A percentile compares a stretch with the other conserved stretches of the same genome.
Evolutionary conservation across 2,329 filamentous ascomycete genomes (phyloP).

Genomic region (Verticillium tricorpus): DNA sequence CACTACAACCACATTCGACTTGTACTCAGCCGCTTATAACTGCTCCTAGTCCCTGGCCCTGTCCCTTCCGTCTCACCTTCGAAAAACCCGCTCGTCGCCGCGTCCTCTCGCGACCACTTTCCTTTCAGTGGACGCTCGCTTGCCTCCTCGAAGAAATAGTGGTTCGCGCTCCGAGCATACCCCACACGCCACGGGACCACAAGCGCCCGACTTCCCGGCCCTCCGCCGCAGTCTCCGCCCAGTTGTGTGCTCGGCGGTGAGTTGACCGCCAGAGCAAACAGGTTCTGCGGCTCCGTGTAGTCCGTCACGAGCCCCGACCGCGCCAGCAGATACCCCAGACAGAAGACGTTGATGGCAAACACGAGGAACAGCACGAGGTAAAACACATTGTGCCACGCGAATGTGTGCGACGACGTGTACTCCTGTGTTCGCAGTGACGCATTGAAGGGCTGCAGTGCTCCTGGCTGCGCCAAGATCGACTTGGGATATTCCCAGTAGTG

Average conservation of each 20-base stretch:
- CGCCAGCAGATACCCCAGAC: slow-evolving; percentile 56
- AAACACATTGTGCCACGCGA: slow-evolving; percentile 61
- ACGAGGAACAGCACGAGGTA: slow-evolving; percentile 61
- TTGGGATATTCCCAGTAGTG: slow-evolving; percentile 47
- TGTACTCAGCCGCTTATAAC: slow-evolving; percentile 19
- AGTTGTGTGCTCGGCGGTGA: slow-evolving; percentile 32
- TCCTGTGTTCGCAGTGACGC: slow-evolving; percentile 60
- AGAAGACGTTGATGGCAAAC: slow-evolving; percentile 63
- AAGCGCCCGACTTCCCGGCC: slow-evolving; percentile 28
- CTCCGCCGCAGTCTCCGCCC: slow-evolving; percentile 32
- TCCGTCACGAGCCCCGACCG: slow-evolving; percentile 64
- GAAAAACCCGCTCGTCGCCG: background rate
- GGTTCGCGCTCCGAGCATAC: slow-evolving; percentile 30
- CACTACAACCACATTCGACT: slow-evolving; percentile 33
- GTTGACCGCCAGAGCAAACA: slow-evolving; percentile 70
- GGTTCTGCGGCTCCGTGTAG: slow-evolving; percentile 72
- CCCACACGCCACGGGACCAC: slow-evolving; percentile 37
- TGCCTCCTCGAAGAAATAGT: slow-evolving; percentile 39
- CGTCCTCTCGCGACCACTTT: slow-evolving; percentile 13
- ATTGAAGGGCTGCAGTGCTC: slow-evolving; percentile 53
- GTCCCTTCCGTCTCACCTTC: slow-evolving; percentile 4
- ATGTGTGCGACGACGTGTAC: slow-evolving; percentile 63
- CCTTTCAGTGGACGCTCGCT: slow-evolving; percentile 20
- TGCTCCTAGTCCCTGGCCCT: slow-evolving; percentile 12
- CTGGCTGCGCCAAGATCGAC: slow-evolving; percentile 35